phyloP scores from a whole-genome alignment of 2,329 filamentous ascomycete species.

The Paradendryphiella salina region DNA sequence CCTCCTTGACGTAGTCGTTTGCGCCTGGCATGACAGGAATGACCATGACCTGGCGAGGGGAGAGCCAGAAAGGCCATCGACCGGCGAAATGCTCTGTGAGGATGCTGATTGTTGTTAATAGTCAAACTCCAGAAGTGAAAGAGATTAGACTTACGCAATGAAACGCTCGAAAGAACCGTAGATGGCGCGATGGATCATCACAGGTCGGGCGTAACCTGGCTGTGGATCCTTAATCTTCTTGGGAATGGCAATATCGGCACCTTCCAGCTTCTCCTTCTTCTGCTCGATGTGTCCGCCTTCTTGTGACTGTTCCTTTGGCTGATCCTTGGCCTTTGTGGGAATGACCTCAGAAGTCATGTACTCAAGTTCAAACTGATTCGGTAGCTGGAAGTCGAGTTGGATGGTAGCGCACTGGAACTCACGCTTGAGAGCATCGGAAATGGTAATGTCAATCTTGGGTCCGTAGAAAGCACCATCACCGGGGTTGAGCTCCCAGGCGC shows the following conservation, averaged over 20 bases:
- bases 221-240: constrained; percentile 36
- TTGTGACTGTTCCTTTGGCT: constrained; percentile 29
- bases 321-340: constrained; percentile 43
- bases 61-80: constrained; percentile 89
- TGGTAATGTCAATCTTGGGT: constrained; percentile 97
- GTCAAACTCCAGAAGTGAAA: background rate
- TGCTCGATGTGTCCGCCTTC: constrained; percentile 32
- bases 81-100: constrained; percentile 82
- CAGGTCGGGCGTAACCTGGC: constrained; percentile 70
- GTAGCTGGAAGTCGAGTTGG: constrained; percentile 87
- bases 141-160: constrained; percentile 55
- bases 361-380: constrained; percentile 82
- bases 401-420: constrained; percentile 92
- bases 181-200: constrained; percentile 86
- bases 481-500: constrained; percentile 86
- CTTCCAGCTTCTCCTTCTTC: constrained; percentile 27
- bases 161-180: constrained; percentile 70
- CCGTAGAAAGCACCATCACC: constrained; percentile 98
- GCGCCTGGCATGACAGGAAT: constrained; percentile 75
- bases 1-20: constrained; percentile 73
- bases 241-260: constrained; percentile 19
- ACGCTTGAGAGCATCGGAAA: constrained; percentile 81
- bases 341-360: constrained; percentile 74
- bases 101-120: constrained; percentile 52
- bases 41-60: constrained; percentile 78